Evolutionary conservation across 164 flowering plant species (phyloP).

Genomic region (Nymphaea colorata): DNA sequence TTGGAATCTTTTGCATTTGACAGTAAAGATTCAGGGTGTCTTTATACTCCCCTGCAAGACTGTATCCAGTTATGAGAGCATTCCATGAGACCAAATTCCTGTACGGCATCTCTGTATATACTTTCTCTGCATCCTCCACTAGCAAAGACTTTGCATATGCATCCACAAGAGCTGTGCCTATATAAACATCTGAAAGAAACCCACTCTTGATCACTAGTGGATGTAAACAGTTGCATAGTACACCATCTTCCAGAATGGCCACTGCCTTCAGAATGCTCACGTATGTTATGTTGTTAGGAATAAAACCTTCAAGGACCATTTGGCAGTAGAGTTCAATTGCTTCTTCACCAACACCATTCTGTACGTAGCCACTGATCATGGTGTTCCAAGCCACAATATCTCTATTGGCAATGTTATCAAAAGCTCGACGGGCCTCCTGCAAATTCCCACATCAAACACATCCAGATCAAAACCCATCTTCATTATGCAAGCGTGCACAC

Average conservation of each 20-base stretch:
- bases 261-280: constrained; percentile 4
- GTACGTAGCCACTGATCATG: constrained; percentile 8
- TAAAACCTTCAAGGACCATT: constrained; percentile 2
- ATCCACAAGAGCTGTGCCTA: constrained; percentile 9
- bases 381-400: constrained; percentile 8
- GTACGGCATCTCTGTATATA: constrained; percentile 2
- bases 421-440: constrained; percentile 1
- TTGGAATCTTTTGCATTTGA: constrained; percentile 1
- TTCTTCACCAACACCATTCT: constrained; percentile 1
- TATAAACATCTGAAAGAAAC: constrained; percentile 2
- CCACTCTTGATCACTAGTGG: constrained; percentile 4
- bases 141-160: constrained; percentile 3
- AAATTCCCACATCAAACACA: constrained; percentile 5
- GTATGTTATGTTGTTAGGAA: constrained; percentile 5
- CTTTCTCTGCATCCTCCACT: constrained; percentile 4
- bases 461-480: constrained; percentile 3
- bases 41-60: background rate
- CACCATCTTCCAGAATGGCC: constrained; percentile 5
- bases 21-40: background rate
- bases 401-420: constrained; percentile 3
- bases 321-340: constrained; percentile 2
- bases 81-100: constrained; percentile 8
- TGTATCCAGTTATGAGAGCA: constrained; percentile 5
- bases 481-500: constrained; percentile 2
- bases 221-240: constrained; percentile 1